A percentile compares a stretch with the other conserved stretches of the same genome.
phyloP scores from a whole-genome alignment of 768 basidiomycete genomes.

The Lentinus tigrinus region DNA sequence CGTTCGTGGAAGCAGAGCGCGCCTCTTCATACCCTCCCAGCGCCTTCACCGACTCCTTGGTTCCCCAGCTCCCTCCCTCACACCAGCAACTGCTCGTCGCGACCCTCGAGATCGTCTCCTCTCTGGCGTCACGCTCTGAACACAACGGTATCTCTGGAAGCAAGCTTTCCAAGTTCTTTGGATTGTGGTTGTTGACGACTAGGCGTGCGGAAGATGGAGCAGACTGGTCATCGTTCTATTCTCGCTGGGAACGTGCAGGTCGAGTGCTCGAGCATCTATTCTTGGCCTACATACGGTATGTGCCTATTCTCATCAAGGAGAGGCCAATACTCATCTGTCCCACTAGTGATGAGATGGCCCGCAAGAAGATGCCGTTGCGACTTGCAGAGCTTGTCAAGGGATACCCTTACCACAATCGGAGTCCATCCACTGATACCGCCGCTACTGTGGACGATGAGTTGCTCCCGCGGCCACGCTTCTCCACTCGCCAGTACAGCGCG shows the following conservation, averaged over 20 bases:
- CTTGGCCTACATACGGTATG: constrained; percentile 68
- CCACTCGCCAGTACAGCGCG: constrained; percentile 62
- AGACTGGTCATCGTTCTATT: constrained; percentile 66
- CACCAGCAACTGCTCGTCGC: constrained; percentile 59
- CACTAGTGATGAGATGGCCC: constrained; percentile 55
- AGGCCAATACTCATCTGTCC: not conserved
- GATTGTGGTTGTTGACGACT: constrained; percentile 66
- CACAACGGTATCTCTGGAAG: constrained; percentile 73
- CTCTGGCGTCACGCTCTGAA: constrained; percentile 71
- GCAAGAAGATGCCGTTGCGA: constrained; percentile 62
- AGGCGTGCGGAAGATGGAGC: constrained; percentile 48
- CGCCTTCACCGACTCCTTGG: constrained; percentile 60
- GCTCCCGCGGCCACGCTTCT: constrained; percentile 63
- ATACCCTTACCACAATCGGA: constrained; percentile 56
- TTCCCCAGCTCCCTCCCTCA: constrained; percentile 55
- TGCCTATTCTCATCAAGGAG: not conserved
- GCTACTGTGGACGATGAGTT: constrained; percentile 39
- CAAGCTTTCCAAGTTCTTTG: constrained; percentile 71
- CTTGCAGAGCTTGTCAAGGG: constrained; percentile 66
- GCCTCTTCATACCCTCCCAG: constrained; percentile 56
- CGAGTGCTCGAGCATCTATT: constrained; percentile 77
- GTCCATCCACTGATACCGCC: constrained; percentile 26
- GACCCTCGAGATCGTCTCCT: constrained; percentile 62
- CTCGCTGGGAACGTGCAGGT: constrained; percentile 72
- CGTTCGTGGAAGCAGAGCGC: constrained; percentile 62